Evolutionary conservation across 768 basidiomycete genomes (phyloP).

Genomic region (Fistulinella prunicolor): DNA sequence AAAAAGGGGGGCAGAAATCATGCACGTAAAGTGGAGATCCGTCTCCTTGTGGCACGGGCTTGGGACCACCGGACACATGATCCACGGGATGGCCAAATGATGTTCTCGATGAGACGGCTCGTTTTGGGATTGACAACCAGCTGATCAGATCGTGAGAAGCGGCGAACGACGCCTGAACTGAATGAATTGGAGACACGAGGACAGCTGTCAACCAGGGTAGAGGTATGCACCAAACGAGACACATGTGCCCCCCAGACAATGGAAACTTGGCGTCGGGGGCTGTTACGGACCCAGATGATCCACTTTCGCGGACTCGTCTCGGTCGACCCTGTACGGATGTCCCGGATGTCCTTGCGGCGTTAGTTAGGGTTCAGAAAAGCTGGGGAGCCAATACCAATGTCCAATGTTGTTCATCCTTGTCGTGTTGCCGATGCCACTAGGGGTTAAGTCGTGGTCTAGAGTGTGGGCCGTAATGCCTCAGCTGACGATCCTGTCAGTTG

Average conservation of each 20-base stretch:
- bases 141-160: slow-evolving; percentile 3
- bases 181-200: slow-evolving; percentile 6
- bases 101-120: not conserved
- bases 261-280: not conserved
- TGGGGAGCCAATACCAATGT: not conserved
- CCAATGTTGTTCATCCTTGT: not conserved
- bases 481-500: not conserved
- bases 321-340: not conserved
- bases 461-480: not conserved
- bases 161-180: slow-evolving; percentile 3
- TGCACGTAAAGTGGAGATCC: slow-evolving; percentile 7
- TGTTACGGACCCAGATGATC: not conserved
- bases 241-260: slow-evolving; percentile 3
- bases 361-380: not conserved
- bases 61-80: not conserved
- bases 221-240: slow-evolving; percentile 3
- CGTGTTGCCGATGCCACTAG: not conserved
- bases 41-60: slow-evolving; percentile 7
- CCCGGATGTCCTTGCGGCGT: not conserved
- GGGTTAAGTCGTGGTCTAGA: not conserved
- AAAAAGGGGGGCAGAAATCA: not conserved
- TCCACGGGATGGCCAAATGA: slow-evolving; percentile 1
- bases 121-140: not conserved
- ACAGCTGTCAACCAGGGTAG: slow-evolving; percentile 2
- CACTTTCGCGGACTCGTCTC: slow-evolving; percentile 7